phyloP scores from a whole-genome alignment of 495 filamentous ascomycete genomes.

The Hypomontagnella monticulosa region DNA sequence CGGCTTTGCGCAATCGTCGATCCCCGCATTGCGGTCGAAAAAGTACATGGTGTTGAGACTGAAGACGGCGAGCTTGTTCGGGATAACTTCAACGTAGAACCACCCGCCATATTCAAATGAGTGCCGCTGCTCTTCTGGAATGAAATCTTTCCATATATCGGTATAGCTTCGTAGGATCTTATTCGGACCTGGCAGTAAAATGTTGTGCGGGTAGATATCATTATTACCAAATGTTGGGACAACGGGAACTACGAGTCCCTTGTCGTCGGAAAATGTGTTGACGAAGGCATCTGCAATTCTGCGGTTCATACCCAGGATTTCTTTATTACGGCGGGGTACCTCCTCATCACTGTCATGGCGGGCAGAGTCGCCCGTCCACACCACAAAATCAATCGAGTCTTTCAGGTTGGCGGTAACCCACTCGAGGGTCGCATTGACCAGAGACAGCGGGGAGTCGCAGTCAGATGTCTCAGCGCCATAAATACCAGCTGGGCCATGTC shows the following conservation, averaged over 20 bases:
- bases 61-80: slow-evolving; percentile 84
- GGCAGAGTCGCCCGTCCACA: slow-evolving; percentile 98
- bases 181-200: slow-evolving; percentile 85
- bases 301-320: slow-evolving; percentile 80
- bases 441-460: slow-evolving; percentile 82
- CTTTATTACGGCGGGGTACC: slow-evolving; percentile 74
- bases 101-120: slow-evolving; percentile 91
- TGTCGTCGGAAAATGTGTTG: slow-evolving; percentile 70
- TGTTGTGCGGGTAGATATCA: slow-evolving; percentile 97
- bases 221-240: slow-evolving; percentile 96
- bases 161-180: slow-evolving; percentile 77
- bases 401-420: slow-evolving; percentile 90
- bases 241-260: slow-evolving; percentile 77
- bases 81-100: slow-evolving; percentile 93
- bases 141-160: slow-evolving; percentile 83
- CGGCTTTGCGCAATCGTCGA: slow-evolving; percentile 83
- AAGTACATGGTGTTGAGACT: slow-evolving; percentile 98
- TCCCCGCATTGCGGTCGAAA: slow-evolving; percentile 88
- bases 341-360: slow-evolving; percentile 93
- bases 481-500: slow-evolving; percentile 76
- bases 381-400: slow-evolving; percentile 88
- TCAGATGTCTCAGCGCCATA: slow-evolving; percentile 86
- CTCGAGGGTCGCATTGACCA: slow-evolving; percentile 89
- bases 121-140: slow-evolving; percentile 93
- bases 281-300: slow-evolving; percentile 79